phyloP scores from a whole-genome alignment of 805 yeast genomes.

The Candida broadrunensis region DNA sequence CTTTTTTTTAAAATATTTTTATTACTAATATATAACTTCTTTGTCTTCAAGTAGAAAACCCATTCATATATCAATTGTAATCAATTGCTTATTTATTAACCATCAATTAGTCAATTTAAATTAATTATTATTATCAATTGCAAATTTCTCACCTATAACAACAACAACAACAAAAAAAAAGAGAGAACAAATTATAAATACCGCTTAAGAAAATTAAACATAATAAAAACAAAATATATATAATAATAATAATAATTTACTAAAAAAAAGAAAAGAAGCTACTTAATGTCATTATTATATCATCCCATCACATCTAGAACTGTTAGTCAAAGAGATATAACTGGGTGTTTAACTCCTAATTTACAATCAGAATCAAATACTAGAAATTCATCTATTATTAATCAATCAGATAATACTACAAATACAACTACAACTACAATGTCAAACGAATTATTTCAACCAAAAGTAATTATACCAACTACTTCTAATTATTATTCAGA shows the following conservation, averaged over 20 bases:
- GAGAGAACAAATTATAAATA: too few relatives aligned
- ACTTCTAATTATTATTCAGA: constrained; percentile 8
- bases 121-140: too few relatives aligned
- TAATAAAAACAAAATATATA: too few relatives aligned
- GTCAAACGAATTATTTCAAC: constrained; percentile 1
- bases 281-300: constrained; percentile 25
- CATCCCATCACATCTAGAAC: constrained; percentile 30
- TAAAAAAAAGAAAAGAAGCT: not conserved
- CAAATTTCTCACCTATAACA: too few relatives aligned
- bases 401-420: not conserved
- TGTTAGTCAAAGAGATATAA: constrained; percentile 19
- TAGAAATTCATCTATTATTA: not conserved
- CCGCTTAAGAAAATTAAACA: too few relatives aligned
- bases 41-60: too few relatives aligned
- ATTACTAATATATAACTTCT: too few relatives aligned
- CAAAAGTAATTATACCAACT: not conserved
- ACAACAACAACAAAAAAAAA: too few relatives aligned
- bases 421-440: constrained; percentile 1
- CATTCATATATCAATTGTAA: too few relatives aligned
- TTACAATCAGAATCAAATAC: constrained; percentile 8
- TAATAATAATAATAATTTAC: not conserved
- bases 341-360: constrained; percentile 32
- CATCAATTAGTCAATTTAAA: too few relatives aligned
- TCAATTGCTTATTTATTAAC: too few relatives aligned
- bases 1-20: too few relatives aligned